Base-by-base conservation (phyloP, 2,329 filamentous ascomycete genomes). In the Pezicula carpinea region DNA sequence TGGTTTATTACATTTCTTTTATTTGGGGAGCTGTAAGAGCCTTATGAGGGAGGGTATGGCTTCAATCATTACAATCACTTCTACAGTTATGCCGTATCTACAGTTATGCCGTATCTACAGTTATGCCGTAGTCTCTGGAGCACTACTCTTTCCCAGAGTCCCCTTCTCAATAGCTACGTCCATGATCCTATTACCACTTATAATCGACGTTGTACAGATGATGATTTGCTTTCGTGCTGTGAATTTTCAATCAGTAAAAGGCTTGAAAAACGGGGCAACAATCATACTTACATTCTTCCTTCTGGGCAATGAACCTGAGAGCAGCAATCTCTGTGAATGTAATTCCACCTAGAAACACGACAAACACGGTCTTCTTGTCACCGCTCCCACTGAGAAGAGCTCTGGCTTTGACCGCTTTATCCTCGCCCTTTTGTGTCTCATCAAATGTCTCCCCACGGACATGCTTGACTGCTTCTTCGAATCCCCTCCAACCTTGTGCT, bases 301-400 rank as follows among this genome's bases (percentile, higher is more conserved):
- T 84, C 63, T 83, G 83, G 8, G 87, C 89, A 56, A 99, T 85
- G 64, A 96, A 97, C 46, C 95, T 79, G 63, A 99, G 65, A 17
- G 95, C 93, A 34, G 95, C 90, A 64, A 99, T 92, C 68, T 99
- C 93, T 0, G 93, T 92, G 63, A 95, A 96, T 0, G 90, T 96
- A 46, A 99, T 87, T 2, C 93, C 95, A n/a, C 93, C 93, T 15
- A 99, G 72, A 68, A 97, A 97, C 57, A 97, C 95, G n/a, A 99
- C 84, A 61, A 96, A 88, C 1, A 95, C 85, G 0, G 87, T 92
- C 72, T 96, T 95, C 64, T 83, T 83, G 43, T 80, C 80, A 14
- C 79, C 79, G 41, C 74, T 82, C 0, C 90, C 89, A 39, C 89
- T 88, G 33, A 99, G 72, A 21, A 95, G 79, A 50, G 89, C 85